phyloP scores from a whole-genome alignment of 2,329 filamentous ascomycete genomes.

The Fusarium tuaranense region DNA sequence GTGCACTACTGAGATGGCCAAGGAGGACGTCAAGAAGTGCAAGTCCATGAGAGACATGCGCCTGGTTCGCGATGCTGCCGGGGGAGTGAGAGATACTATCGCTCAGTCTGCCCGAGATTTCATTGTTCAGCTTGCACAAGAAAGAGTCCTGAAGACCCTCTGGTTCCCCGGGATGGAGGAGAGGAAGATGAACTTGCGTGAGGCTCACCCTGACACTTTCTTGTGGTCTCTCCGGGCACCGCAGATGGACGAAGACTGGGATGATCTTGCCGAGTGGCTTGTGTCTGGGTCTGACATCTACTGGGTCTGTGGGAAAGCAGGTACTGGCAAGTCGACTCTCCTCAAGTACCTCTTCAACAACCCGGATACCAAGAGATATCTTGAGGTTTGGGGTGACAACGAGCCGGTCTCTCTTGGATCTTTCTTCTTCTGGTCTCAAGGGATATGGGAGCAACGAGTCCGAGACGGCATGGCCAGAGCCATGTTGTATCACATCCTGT shows the following conservation, averaged over 20 bases:
- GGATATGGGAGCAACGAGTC: no score
- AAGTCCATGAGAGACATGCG: not conserved
- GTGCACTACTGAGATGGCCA: not conserved
- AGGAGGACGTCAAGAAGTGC: not conserved
- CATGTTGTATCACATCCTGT: not conserved
- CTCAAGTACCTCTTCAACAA: not conserved
- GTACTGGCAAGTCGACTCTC: not conserved
- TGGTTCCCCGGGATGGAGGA: not conserved
- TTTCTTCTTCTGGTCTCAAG: not conserved
- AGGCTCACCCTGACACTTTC: not conserved
- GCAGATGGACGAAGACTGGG: not conserved
- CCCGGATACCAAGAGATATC: not conserved
- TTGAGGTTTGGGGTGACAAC: not conserved
- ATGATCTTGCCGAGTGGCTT: not conserved
- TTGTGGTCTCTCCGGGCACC: not conserved
- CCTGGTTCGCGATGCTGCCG: not conserved
- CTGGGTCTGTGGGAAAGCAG: not conserved
- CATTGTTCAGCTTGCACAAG: not conserved
- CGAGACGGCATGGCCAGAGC: not conserved
- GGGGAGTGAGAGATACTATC: not conserved
- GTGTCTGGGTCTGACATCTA: not conserved
- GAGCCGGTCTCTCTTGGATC: not conserved
- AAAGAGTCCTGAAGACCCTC: not conserved
- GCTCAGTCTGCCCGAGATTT: not conserved
- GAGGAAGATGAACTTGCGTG: not conserved